Conservation (phyloP, 2,329 filamentous ascomycete genomes). For the Teratosphaeria zuluensis region DNA sequence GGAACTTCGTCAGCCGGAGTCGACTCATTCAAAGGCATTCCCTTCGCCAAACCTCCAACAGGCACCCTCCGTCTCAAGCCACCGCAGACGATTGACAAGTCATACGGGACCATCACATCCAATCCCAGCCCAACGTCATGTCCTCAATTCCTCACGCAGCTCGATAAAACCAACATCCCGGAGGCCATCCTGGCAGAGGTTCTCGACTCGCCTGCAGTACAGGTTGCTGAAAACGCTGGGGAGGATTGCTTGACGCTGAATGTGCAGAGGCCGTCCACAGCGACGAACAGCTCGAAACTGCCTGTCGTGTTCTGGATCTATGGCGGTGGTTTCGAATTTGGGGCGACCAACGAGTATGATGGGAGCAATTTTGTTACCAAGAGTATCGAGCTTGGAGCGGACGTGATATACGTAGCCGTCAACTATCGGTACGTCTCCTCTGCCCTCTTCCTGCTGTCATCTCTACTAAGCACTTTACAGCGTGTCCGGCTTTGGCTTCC, state of each 20-base stretch:
- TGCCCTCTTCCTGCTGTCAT: background rate
- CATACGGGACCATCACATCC: conserved; percentile 53
- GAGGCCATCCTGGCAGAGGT: conserved; percentile 28
- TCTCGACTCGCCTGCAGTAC: conserved; percentile 30
- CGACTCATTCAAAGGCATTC: conserved; percentile 65
- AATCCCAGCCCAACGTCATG: conserved; percentile 52
- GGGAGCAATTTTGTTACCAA: conserved; percentile 30
- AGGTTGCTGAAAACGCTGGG: conserved; percentile 26
- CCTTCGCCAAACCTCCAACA: conserved; percentile 61
- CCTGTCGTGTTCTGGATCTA: conserved; percentile 43
- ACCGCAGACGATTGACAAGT: conserved; percentile 49
- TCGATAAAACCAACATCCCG: conserved; percentile 28
- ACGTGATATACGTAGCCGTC: conserved; percentile 64
- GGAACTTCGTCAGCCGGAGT: conserved; percentile 40
- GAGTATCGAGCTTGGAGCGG: conserved; percentile 44
- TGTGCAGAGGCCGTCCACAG: conserved; percentile 32
- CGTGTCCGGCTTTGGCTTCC: conserved; percentile 27
- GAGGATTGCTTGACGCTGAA: conserved; percentile 33
- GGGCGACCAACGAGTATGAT: conserved; percentile 32
- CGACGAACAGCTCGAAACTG: conserved; percentile 28
- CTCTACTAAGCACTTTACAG: conserved; percentile 7
- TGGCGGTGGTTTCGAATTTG: conserved; percentile 36
- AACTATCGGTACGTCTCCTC: conserved; percentile 46
- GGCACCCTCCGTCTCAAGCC: conserved; percentile 59
- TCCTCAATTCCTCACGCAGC: conserved; percentile 60